Evolutionary conservation across 1,284 basidiomycete genomes (phyloP).

Genomic region (Sanghuangporus sanghuang): DNA sequence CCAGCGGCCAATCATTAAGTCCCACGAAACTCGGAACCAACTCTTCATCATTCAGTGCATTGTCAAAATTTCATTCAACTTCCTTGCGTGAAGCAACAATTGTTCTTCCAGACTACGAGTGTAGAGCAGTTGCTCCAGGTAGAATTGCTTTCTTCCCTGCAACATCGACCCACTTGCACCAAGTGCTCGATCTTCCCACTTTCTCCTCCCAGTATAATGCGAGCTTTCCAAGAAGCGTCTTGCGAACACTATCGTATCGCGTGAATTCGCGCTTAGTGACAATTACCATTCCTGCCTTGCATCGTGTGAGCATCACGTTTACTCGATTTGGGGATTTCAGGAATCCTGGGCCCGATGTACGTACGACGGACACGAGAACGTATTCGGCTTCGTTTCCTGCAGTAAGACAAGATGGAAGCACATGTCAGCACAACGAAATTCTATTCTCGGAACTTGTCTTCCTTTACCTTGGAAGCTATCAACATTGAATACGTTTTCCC

Average conservation of each 20-base stretch:
- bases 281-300: slow-evolving; percentile 38
- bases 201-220: slow-evolving; percentile 21
- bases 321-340: slow-evolving; percentile 33
- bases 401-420: background rate
- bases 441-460: background rate
- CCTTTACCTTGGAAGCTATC: slow-evolving; percentile 45
- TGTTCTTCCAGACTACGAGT: background rate
- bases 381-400: slow-evolving; percentile 40
- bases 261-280: slow-evolving; percentile 35
- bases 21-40: background rate
- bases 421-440: background rate
- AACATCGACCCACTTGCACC: slow-evolving; percentile 23
- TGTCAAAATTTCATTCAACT: too few species aligned
- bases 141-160: background rate
- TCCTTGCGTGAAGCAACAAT: background rate
- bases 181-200: slow-evolving; percentile 8
- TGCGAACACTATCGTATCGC: slow-evolving; percentile 19
- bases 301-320: slow-evolving; percentile 47
- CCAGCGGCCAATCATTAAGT: background rate
- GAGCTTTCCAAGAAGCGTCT: slow-evolving; percentile 33
- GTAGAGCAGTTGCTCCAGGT: background rate
- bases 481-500: slow-evolving; percentile 46
- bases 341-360: slow-evolving; percentile 38
- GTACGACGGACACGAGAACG: slow-evolving; percentile 39
- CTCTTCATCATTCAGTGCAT: too few species aligned